Evolutionary conservation across 768 basidiomycete genomes (phyloP).

Genomic region (Agrocybe pediades): DNA sequence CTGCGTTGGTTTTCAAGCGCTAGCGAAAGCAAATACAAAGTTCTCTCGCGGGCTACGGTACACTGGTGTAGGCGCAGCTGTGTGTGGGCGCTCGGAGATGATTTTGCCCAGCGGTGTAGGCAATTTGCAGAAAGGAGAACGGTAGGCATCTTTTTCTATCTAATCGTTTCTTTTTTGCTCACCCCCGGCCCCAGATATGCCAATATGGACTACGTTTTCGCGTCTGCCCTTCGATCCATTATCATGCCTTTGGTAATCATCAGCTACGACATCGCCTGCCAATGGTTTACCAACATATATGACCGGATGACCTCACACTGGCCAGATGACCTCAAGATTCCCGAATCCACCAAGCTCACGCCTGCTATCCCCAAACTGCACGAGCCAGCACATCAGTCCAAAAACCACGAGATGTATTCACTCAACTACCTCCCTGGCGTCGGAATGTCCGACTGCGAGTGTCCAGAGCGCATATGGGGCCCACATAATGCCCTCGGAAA

Average conservation of each 20-base stretch:
- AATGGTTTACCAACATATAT: slow-evolving; percentile 18
- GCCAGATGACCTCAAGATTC: not conserved
- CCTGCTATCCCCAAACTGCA: slow-evolving; percentile 34
- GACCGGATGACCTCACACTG: slow-evolving; percentile 1
- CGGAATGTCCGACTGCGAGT: slow-evolving; percentile 28
- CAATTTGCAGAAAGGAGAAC: slow-evolving; percentile 8
- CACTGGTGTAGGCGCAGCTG: not conserved
- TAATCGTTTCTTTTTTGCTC: not conserved
- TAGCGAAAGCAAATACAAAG: slow-evolving; percentile 1
- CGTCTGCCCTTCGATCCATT: not conserved
- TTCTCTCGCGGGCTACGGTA: not conserved
- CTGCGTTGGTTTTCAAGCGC: slow-evolving; percentile 8
- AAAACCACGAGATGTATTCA: slow-evolving; percentile 23
- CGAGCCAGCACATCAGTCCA: slow-evolving; percentile 21
- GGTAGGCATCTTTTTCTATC: not conserved
- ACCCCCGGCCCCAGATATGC: slow-evolving; percentile 5
- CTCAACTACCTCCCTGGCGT: slow-evolving; percentile 23
- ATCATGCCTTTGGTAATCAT: not conserved
- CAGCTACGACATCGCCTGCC: slow-evolving; percentile 24
- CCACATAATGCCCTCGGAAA: slow-evolving; percentile 17
- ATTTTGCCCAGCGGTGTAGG: not conserved
- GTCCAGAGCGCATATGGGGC: slow-evolving; percentile 25
- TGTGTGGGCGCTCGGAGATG: slow-evolving; percentile 8
- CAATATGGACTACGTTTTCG: slow-evolving; percentile 17
- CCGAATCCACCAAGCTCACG: not conserved